Conservation (phyloP, 2,329 filamentous ascomycete genomes). For the Fusarium transvaalense region DNA sequence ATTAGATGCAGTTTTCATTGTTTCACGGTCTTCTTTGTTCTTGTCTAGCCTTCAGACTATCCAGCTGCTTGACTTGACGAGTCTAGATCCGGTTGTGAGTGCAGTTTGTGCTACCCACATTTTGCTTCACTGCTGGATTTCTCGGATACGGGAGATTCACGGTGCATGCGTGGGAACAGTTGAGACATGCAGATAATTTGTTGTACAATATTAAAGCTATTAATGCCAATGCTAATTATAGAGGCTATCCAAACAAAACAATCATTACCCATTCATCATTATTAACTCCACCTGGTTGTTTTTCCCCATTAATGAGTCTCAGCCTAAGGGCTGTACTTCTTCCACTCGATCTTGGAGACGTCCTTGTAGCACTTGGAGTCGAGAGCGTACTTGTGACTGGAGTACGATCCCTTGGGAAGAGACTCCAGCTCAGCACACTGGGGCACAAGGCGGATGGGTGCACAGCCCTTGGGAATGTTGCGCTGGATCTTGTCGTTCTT, state of each 20-base stretch:
- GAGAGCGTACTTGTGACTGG: slow-evolving; percentile 57
- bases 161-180: background rate
- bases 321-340: slow-evolving; percentile 40
- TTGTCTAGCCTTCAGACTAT: slow-evolving; percentile 8
- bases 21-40: slow-evolving; percentile 19
- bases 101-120: slow-evolving; percentile 10
- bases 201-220: slow-evolving; percentile 38
- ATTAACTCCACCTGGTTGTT: slow-evolving; percentile 24
- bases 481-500: slow-evolving; percentile 42
- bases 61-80: slow-evolving; percentile 15
- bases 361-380: slow-evolving; percentile 57
- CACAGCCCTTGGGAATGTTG: slow-evolving; percentile 55
- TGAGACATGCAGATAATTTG: slow-evolving; percentile 3
- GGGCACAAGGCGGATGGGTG: slow-evolving; percentile 58
- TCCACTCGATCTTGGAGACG: slow-evolving; percentile 50
- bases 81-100: slow-evolving; percentile 11
- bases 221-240: slow-evolving; percentile 25
- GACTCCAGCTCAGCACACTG: slow-evolving; percentile 57
- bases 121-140: slow-evolving; percentile 19
- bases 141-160: background rate
- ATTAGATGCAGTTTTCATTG: background rate
- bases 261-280: slow-evolving; percentile 37
- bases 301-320: background rate
- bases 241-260: slow-evolving; percentile 27
- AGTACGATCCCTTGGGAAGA: slow-evolving; percentile 52